These are phyloP conservation scores for Xerocomus nothofagi DNA, from an alignment of 1,284 basidiomycete genomes.

Conservation along the genomic window DNA sequence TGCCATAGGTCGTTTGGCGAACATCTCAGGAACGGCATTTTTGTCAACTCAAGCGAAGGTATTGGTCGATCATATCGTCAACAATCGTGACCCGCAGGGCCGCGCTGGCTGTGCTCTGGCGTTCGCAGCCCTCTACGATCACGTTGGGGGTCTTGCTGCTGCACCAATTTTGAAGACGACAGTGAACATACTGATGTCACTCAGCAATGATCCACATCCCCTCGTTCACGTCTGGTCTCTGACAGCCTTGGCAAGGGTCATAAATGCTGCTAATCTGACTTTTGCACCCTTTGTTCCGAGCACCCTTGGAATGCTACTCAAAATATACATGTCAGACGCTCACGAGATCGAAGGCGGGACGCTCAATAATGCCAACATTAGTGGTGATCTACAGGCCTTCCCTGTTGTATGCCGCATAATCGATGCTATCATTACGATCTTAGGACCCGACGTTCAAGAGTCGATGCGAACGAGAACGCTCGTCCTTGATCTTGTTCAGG, in stretches of 20 bases:
- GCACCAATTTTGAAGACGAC: slow-evolving; percentile 95
- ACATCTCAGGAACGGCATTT: slow-evolving; percentile 83
- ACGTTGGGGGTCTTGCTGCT: slow-evolving; percentile 92
- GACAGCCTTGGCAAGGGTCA: slow-evolving; percentile 82
- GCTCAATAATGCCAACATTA: slow-evolving; percentile 79
- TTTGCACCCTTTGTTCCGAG: slow-evolving; percentile 89
- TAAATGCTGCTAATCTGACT: slow-evolving; percentile 89
- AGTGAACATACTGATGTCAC: slow-evolving; percentile 93
- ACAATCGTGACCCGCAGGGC: slow-evolving; percentile 90
- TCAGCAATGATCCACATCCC: slow-evolving; percentile 95
- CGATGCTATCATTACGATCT: slow-evolving; percentile 89
- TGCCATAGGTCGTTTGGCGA: slow-evolving; percentile 85
- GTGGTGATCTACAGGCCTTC: slow-evolving; percentile 90
- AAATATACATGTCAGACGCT: slow-evolving; percentile 87
- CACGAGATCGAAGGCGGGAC: slow-evolving; percentile 96
- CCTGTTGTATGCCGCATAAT: slow-evolving; percentile 91
- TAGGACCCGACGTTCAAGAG: slow-evolving; percentile 96
- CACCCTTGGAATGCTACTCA: slow-evolving; percentile 90
- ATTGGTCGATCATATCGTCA: slow-evolving; percentile 95
- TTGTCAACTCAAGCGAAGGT: slow-evolving; percentile 88
- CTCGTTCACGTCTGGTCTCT: slow-evolving; percentile 95
- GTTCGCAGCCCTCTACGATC: slow-evolving; percentile 91
- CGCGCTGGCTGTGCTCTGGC: slow-evolving; percentile 94
- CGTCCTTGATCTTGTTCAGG: slow-evolving; percentile 82
- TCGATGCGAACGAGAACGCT: slow-evolving; percentile 78